A percentile compares a stretch with the other conserved stretches of the same genome.
Evolutionary conservation across 331 rosid species (phyloP).

Genomic region (Malus hybrid): DNA sequence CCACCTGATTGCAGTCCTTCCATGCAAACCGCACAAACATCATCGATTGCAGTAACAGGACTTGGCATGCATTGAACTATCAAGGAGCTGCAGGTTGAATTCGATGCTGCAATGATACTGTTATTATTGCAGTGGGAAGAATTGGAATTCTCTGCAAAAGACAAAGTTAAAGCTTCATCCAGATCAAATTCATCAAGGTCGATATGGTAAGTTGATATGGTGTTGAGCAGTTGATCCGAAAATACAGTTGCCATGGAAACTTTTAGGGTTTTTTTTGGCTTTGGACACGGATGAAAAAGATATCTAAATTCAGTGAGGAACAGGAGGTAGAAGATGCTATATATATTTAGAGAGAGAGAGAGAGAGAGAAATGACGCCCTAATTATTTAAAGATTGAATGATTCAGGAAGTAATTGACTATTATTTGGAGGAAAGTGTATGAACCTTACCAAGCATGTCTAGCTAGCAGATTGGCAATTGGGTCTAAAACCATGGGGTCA

Average conservation of each 20-base stretch:
- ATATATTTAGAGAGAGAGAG: too few species aligned
- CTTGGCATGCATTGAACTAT: neutral
- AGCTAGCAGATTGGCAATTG: too few species aligned
- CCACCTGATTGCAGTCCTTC: conserved; percentile 19
- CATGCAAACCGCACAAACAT: conserved; percentile 23
- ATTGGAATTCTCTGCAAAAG: neutral
- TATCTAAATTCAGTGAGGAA: too few species aligned
- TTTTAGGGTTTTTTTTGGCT: too few species aligned
- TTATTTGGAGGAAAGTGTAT: too few species aligned
- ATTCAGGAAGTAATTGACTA: too few species aligned
- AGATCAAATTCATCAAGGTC: neutral
- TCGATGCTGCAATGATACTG: neutral
- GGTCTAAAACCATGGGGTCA: too few species aligned
- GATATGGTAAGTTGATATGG: neutral
- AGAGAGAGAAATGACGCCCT: too few species aligned
- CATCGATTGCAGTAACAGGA: neutral
- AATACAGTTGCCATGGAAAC: neutral
- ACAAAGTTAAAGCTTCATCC: neutral
- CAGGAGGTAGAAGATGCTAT: too few species aligned
- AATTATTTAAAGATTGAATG: too few species aligned
- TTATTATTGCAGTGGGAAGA: neutral
- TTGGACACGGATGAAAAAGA: too few species aligned
- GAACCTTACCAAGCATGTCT: too few species aligned
- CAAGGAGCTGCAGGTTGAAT: neutral
- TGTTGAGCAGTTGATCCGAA: neutral